Conservation (phyloP, 1,284 basidiomycete genomes). For the Erythrobasidium hasegawianum region DNA sequence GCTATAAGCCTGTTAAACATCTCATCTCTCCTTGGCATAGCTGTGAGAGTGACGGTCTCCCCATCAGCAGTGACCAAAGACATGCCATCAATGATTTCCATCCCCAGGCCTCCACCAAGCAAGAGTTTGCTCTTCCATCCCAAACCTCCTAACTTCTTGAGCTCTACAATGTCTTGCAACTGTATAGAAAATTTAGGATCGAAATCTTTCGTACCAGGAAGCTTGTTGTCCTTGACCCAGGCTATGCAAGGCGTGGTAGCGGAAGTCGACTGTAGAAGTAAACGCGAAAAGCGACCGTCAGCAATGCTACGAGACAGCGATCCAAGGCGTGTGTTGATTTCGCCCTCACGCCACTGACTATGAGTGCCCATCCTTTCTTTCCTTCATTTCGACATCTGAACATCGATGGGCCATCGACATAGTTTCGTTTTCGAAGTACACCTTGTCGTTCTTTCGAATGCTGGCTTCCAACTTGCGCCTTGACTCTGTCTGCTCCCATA, state of each 20-base stretch:
- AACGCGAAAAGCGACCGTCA: too few relatives aligned
- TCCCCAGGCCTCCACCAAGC: constrained; percentile 36
- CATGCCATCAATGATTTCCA: constrained; percentile 39
- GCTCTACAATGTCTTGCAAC: constrained; percentile 46
- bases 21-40: constrained; percentile 48
- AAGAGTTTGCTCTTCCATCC: constrained; percentile 49
- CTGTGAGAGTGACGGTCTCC: constrained; percentile 44
- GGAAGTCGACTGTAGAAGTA: constrained; percentile 43
- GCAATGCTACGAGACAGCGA: too few relatives aligned
- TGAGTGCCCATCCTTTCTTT: constrained; percentile 44
- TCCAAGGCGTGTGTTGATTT: too few relatives aligned
- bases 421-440: constrained; percentile 42
- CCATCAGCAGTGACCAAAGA: constrained; percentile 40
- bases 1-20: constrained; percentile 47
- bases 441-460: constrained; percentile 46
- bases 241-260: constrained; percentile 47
- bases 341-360: constrained; percentile 38
- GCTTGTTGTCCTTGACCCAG: constrained; percentile 41
- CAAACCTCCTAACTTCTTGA: constrained; percentile 48
- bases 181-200: constrained; percentile 43
- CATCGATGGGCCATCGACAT: constrained; percentile 42
- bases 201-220: constrained; percentile 29
- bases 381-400: constrained; percentile 46
- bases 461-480: constrained; percentile 46
- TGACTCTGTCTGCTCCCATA: constrained; percentile 47